Evolutionary conservation across 805 yeast species (phyloP).

Genomic region (Candida nanaspora): DNA sequence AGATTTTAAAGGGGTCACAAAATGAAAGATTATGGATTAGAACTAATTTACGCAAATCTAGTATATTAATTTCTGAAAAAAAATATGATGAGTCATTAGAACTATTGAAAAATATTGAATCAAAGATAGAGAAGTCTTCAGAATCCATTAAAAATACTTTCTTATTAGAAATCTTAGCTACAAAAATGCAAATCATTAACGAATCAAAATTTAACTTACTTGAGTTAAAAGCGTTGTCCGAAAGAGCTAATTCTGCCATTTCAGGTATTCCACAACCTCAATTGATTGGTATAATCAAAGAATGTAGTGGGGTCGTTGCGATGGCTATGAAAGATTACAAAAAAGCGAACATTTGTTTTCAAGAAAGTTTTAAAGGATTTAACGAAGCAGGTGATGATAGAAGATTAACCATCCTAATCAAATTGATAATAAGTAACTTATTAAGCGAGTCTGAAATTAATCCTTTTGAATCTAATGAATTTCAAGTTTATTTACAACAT

Average conservation of each 20-base stretch:
- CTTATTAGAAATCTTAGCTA: conserved; percentile 58
- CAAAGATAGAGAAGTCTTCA: conserved; percentile 28
- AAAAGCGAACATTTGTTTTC: conserved; percentile 41
- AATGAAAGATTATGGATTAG: conserved; percentile 39
- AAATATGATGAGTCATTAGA: conserved; percentile 25
- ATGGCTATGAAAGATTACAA: conserved; percentile 55
- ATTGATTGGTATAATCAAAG: conserved; percentile 66
- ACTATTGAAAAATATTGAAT: conserved; percentile 31
- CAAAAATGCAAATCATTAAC: conserved; percentile 51
- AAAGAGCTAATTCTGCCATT: conserved; percentile 38
- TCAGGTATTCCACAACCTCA: conserved; percentile 71
- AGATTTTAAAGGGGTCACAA: conserved; percentile 8
- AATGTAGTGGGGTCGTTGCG: conserved; percentile 66
- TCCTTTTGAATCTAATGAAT: conserved; percentile 70
- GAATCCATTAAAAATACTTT: conserved; percentile 41
- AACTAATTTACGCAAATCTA: conserved; percentile 37
- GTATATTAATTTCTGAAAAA: conserved; percentile 24
- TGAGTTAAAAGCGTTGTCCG: conserved; percentile 39
- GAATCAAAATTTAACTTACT: conserved; percentile 26
- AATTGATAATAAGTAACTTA: conserved; percentile 53
- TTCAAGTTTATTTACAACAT: conserved; percentile 28
- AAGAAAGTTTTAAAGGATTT: conserved; percentile 39
- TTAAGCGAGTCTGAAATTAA: conserved; percentile 59
- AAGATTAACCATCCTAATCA: conserved; percentile 51
- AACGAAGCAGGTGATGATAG: conserved; percentile 55